These are phyloP conservation scores for Bertia moriformis DNA, from an alignment of 2,329 filamentous ascomycete species.

Conservation along the genomic window DNA sequence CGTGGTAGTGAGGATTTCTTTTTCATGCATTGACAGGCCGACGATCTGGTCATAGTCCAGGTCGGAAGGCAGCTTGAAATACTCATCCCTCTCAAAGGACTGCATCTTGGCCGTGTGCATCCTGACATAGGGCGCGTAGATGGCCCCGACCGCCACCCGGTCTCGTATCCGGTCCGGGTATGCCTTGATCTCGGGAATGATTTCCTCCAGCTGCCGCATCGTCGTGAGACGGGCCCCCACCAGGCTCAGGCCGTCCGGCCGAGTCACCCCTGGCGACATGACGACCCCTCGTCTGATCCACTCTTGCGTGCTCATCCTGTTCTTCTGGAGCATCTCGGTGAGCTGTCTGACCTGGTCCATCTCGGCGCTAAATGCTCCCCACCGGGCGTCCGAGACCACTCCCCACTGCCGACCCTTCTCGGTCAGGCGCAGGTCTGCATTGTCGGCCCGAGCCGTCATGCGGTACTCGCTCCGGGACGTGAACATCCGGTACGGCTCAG, in stretches of 20 bases:
- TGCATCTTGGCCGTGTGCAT: slow-evolving; percentile 54
- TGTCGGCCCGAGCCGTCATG: slow-evolving; percentile 81
- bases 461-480: slow-evolving; percentile 90
- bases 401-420: slow-evolving; percentile 62
- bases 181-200: slow-evolving; percentile 38
- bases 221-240: slow-evolving; percentile 45
- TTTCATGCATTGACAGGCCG: slow-evolving; percentile 70
- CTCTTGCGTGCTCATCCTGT: slow-evolving; percentile 39
- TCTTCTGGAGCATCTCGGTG: slow-evolving; percentile 39
- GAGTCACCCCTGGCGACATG: slow-evolving; percentile 48
- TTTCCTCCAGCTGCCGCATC: slow-evolving; percentile 37
- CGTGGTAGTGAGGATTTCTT: slow-evolving; percentile 51
- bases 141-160: slow-evolving; percentile 66
- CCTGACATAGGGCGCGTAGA: slow-evolving; percentile 74
- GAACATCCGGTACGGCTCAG: slow-evolving; percentile 97
- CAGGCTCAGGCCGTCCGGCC: slow-evolving; percentile 65
- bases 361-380: slow-evolving; percentile 56
- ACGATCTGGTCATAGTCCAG: slow-evolving; percentile 62
- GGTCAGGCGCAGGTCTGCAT: slow-evolving; percentile 79
- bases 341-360: slow-evolving; percentile 54
- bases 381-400: slow-evolving; percentile 65
- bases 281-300: slow-evolving; percentile 62
- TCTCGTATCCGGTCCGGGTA: slow-evolving; percentile 45
- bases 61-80: slow-evolving; percentile 53
- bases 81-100: slow-evolving; percentile 63